phyloP scores from a whole-genome alignment of 2,329 filamentous ascomycete genomes.

The Cladosporium phlei region DNA sequence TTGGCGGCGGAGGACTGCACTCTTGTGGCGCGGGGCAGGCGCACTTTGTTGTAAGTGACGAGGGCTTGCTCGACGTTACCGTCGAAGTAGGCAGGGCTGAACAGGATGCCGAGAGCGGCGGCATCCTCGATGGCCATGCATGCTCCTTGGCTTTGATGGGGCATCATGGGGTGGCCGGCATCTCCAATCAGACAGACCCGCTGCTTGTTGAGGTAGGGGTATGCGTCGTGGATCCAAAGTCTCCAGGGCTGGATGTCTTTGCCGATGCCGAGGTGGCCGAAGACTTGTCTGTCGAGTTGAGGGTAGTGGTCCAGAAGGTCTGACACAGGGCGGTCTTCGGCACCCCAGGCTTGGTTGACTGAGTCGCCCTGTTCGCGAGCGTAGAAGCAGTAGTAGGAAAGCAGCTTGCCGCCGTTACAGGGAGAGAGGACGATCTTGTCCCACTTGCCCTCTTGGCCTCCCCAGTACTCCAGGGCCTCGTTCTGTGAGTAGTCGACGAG shows the following conservation, averaged over 20 bases:
- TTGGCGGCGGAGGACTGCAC: slow-evolving; percentile 34
- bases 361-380: slow-evolving; percentile 58
- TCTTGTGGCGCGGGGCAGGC: slow-evolving; percentile 35
- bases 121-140: slow-evolving; percentile 67
- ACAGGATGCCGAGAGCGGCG: slow-evolving; percentile 58
- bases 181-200: slow-evolving; percentile 59
- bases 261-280: slow-evolving; percentile 54
- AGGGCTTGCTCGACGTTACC: slow-evolving; percentile 32
- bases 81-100: slow-evolving; percentile 44
- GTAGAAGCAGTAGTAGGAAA: slow-evolving; percentile 69
- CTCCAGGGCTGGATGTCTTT: slow-evolving; percentile 62
- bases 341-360: slow-evolving; percentile 55
- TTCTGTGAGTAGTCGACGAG: slow-evolving; percentile 60
- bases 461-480: slow-evolving; percentile 65
- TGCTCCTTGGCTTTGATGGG: slow-evolving; percentile 64
- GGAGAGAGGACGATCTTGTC: slow-evolving; percentile 69
- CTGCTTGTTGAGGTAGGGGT: slow-evolving; percentile 52
- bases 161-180: slow-evolving; percentile 61
- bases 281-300: slow-evolving; percentile 55
- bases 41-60: slow-evolving; percentile 33
- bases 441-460: slow-evolving; percentile 57
- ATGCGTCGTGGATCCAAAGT: slow-evolving; percentile 61
- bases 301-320: slow-evolving; percentile 57
- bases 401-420: slow-evolving; percentile 60
- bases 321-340: slow-evolving; percentile 46